Conservation (phyloP, 148 eudicot genomes). For the Limonium bicolor region DNA sequence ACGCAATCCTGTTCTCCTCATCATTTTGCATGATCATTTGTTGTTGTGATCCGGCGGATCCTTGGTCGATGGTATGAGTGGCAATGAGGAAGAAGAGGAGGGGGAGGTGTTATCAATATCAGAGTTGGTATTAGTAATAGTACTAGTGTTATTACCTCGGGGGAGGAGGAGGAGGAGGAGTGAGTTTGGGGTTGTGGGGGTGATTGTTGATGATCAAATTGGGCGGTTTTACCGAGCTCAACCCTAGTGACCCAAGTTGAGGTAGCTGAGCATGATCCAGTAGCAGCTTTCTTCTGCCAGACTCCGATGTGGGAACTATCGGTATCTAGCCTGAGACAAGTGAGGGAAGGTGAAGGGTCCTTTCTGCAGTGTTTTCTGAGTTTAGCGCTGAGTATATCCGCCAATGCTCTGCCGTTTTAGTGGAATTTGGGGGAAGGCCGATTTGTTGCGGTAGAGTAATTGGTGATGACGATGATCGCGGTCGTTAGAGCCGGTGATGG, state of each 20-base stretch:
- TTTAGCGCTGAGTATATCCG: constrained; percentile 44
- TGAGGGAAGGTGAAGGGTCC: constrained; percentile 65
- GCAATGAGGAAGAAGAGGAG: no score
- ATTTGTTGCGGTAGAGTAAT: neutral
- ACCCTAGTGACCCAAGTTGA: constrained; percentile 77
- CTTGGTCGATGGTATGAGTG: no score
- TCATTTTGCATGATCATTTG: no score
- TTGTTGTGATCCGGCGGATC: no score
- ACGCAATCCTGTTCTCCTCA: no score
- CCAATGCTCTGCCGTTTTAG: constrained; percentile 10
- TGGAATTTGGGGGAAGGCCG: neutral
- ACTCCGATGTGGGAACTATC: constrained; percentile 78
- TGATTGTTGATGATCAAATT: no score
- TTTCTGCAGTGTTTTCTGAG: constrained; percentile 51
- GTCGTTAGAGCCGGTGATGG: neutral
- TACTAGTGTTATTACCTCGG: no score
- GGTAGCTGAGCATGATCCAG: constrained; percentile 18
- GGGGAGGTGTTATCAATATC: no score
- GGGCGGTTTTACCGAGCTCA: constrained; percentile 54
- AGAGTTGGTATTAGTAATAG: no score
- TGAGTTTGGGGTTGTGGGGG: no score
- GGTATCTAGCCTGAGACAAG: constrained; percentile 73
- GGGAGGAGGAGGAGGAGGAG: no score
- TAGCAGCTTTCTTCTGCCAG: constrained; percentile 80
- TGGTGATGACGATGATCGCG: constrained; percentile 4